Evolutionary conservation across 352 stramenopile genomes (phyloP).

Genomic region (Phytophthora melonis): DNA sequence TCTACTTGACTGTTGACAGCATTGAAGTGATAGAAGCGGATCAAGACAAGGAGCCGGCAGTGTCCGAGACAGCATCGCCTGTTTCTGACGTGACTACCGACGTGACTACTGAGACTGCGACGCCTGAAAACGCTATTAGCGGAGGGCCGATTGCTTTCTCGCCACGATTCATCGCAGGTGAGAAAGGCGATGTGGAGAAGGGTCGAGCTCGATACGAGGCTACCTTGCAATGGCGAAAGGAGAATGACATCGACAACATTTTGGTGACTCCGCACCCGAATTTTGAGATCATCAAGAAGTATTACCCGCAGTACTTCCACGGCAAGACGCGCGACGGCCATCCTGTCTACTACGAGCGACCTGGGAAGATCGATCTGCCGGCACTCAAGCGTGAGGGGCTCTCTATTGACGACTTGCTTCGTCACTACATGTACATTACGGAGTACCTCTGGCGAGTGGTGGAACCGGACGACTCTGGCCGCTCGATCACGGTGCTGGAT

Average conservation of each 20-base stretch:
- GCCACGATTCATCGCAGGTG: conserved; percentile 79
- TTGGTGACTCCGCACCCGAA: conserved; percentile 80
- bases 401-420: conserved; percentile 88
- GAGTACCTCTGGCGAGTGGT: conserved; percentile 91
- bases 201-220: conserved; percentile 76
- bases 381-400: conserved; percentile 88
- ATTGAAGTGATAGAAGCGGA: conserved; percentile 76
- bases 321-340: conserved; percentile 78
- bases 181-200: conserved; percentile 88
- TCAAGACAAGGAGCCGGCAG: conserved; percentile 46
- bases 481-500: conserved; percentile 88
- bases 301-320: conserved; percentile 93
- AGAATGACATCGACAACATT: conserved; percentile 90
- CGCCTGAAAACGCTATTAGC: conserved; percentile 45
- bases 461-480: conserved; percentile 73
- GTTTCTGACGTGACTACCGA: conserved; percentile 30
- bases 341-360: conserved; percentile 88
- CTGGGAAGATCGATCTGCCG: conserved; percentile 88
- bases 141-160: conserved; percentile 80
- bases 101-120: conserved; percentile 19
- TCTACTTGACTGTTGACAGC: conserved; percentile 63
- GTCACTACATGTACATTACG: conserved; percentile 94
- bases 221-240: conserved; percentile 87
- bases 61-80: conserved; percentile 36
- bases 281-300: conserved; percentile 92